Percentiles rank a stretch among this genome's conserved stretches.
phyloP scores from a whole-genome alignment of 345 rosid species.

The Syzygium aqueum region DNA sequence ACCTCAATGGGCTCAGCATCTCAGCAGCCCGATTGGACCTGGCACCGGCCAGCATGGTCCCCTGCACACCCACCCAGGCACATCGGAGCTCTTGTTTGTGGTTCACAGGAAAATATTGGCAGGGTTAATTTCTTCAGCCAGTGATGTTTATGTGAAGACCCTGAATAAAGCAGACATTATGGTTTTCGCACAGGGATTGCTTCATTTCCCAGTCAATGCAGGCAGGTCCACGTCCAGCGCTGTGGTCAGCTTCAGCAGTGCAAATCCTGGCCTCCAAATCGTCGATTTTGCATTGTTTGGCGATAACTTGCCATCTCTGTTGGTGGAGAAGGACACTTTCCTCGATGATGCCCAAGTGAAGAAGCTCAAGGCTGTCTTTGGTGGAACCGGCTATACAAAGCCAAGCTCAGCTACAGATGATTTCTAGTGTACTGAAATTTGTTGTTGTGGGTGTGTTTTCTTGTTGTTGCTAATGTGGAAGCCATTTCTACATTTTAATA shows the following conservation, averaged over 20 bases:
- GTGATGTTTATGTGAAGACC: constrained; percentile 34
- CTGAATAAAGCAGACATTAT: constrained; percentile 51
- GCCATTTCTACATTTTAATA: no score
- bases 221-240: constrained; percentile 25
- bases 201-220: constrained; percentile 55
- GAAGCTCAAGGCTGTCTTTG: constrained; percentile 80
- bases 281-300: constrained; percentile 66
- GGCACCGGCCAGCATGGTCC: constrained; percentile 60
- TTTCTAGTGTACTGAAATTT: not conserved
- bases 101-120: constrained; percentile 36
- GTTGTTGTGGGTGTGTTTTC: no score
- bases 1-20: constrained; percentile 57
- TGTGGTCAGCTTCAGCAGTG: constrained; percentile 41
- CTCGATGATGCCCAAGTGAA: constrained; percentile 49
- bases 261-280: constrained; percentile 62
- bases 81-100: constrained; percentile 50
- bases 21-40: constrained; percentile 66
- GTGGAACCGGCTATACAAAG: constrained; percentile 48
- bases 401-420: not conserved
- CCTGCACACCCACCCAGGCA: constrained; percentile 90
- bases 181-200: constrained; percentile 72
- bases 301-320: constrained; percentile 31
- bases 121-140: constrained; percentile 55
- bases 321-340: constrained; percentile 46
- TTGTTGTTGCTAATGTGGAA: no score